Evolutionary conservation across 495 filamentous ascomycete species (phyloP), one percentile per base, ranked within the genome.

Genomic region (Xylona heveae): DNA sequence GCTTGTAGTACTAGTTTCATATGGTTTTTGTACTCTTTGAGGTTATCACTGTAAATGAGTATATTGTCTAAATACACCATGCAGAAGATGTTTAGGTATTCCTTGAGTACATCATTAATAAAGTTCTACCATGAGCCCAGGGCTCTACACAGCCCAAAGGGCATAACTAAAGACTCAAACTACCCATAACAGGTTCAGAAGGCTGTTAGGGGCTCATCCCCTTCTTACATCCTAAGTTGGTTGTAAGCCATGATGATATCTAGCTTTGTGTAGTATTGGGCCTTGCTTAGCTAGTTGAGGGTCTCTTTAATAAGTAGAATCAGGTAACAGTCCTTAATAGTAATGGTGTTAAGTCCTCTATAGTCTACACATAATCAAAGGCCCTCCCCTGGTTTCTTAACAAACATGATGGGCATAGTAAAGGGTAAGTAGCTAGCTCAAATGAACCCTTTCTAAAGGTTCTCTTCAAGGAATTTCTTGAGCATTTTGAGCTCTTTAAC

Each of bases 141-240:
- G n/a, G n/a, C n/a, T 12, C 36, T 39, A 4, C 14, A 21, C 9
- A 39, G 26, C 4, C 37, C 30, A 29, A 39, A 37, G 3, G 31
- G 42, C 30, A 48, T 41, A 0, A 48, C 39, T 3, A 36, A 15
- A 6, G 38, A 49, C 19, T 47, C 31, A 28, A 30, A 42, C 0
- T 35, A 27, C 3, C 28, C 29, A 18, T 31, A 41, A 6, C 29
- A 25, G 2, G 30, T 46, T 5, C 19, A n/a, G 6, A 44, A 25
- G 23, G 23, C 23, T 13, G 23, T 25, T 25, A 7, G 7, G 7
- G 7, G n/a, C 23, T 25, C 23, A 25, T 25, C 23, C n/a, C 23
- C 23, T 7, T 7, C 7, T 7, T 13, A n/a, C n/a, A 25, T 25
- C n/a, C 23, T 25, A 7, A 25, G 7, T 25, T 25, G n/a, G 23